Base-by-base conservation (phyloP, 148 eudicot species). In the Dianthus caryophyllus region DNA sequence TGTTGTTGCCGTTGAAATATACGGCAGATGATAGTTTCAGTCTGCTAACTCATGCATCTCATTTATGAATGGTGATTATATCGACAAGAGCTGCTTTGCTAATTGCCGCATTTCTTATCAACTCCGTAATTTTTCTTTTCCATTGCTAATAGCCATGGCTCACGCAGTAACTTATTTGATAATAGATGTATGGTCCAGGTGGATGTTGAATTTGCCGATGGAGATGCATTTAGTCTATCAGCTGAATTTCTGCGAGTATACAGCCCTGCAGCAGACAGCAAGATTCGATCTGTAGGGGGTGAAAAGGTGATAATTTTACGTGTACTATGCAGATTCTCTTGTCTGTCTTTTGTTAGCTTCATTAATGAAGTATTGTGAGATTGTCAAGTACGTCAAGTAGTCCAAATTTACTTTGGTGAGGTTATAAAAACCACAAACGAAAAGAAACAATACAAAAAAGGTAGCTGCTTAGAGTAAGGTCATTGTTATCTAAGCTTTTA, bases 241-340 rank as follows among this genome's bases (percentile, higher is more conserved):
- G 92, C 98, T 39, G 98, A 94, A 73, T 94, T 77, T 71, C 73
- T 90, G 57, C 79, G 98, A 82, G 83, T 84, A 43, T 73, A 86
- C 65, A 94, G 97, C 80, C 98, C 97, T 21, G 96, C 98, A 73
- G 98, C 81, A 47, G 96, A 94, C 65, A 86, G 97, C 82, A 94
- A 94, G 74, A 78, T 90, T 65, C 81, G 97, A 75, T 81, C 90
- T 9, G 49, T 90, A 51, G 88, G 84, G 53, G 98, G 97, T 30
- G 97, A 90, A 77, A 94, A 90, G 98, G 97, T 90, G 79, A 63
- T 60, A 81, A 66, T 55, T 53, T 20, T 50, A 10, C 16, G 53
- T 12, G 17, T 6, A 17, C n/a, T 21, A 2, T 53, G 9, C 38
- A 44, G 2, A 16, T n/a, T 48, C 21, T 43, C 31, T 10, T 39